These are phyloP conservation scores for Ascomycota sp. DNA, from an alignment of 2,329 filamentous ascomycete species.

Conservation along the genomic window DNA sequence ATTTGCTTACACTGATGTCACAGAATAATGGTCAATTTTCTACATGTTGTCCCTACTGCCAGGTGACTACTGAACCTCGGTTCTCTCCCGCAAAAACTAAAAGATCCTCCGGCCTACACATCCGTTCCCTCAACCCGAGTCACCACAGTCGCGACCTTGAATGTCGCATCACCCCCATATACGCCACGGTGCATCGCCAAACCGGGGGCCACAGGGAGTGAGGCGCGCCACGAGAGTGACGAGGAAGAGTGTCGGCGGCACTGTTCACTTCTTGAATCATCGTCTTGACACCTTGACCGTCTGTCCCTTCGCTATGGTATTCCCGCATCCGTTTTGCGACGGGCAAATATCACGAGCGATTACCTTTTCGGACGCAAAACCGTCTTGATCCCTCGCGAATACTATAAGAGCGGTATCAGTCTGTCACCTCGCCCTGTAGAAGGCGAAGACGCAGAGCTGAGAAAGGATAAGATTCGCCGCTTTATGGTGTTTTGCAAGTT, in stretches of 20 bases:
- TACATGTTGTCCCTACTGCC: slow-evolving; percentile 53
- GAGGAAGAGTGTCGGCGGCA: slow-evolving; percentile 29
- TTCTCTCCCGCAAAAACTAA: slow-evolving; percentile 38
- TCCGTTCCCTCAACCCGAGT: slow-evolving; percentile 10
- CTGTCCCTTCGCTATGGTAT: slow-evolving; percentile 54
- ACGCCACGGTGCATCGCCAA: too few relatives aligned
- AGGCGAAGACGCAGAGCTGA: slow-evolving; percentile 51
- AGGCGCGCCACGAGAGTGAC: slow-evolving; percentile 6
- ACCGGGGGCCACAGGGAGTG: too few relatives aligned
- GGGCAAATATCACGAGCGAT: slow-evolving; percentile 50
- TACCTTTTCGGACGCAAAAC: slow-evolving; percentile 50
- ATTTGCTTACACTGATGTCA: slow-evolving; percentile 2
- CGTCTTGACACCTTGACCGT: slow-evolving; percentile 45
- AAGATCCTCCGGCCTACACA: slow-evolving; percentile 47
- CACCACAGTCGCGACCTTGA: slow-evolving; percentile 6
- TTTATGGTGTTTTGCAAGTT: slow-evolving; percentile 70
- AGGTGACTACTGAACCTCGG: slow-evolving; percentile 42
- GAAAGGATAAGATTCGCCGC: slow-evolving; percentile 49
- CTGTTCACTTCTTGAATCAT: slow-evolving; percentile 55
- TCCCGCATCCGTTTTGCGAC: slow-evolving; percentile 39
- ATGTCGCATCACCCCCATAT: slow-evolving; percentile 19
- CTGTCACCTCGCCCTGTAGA: slow-evolving; percentile 52
- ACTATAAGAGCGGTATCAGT: slow-evolving; percentile 45
- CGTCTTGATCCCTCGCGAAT: slow-evolving; percentile 48
- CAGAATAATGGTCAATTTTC: slow-evolving; percentile 48